Base-by-base conservation (phyloP, 257 asterid species). In the Nyctanthes arbortristis region DNA sequence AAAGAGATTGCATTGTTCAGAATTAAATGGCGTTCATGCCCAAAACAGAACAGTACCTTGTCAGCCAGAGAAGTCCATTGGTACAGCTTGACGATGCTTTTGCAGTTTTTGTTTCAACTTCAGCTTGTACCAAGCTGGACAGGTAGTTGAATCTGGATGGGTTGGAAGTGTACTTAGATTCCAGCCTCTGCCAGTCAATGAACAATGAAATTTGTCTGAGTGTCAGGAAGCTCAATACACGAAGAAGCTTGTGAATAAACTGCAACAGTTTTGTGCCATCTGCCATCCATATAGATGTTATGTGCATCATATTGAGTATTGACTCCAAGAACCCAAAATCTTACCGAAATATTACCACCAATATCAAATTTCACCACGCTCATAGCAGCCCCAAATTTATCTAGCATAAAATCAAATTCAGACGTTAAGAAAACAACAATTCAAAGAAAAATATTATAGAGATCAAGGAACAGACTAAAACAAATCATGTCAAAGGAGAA, bases 351-450 rank as follows among this genome's bases (percentile, higher is more conserved):
- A 75, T 89, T 92, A 43, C 96, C 95, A 35, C 70, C 75, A 65
- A 92, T 80, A 57, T 92, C 97, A 18, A 84, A 80, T 82, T 89
- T 92, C 67, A 92, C 97, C 45, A 89, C 77, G 22, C 86, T 68
- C 96, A 92, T 92, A 10, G 96, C 87, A 28, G 96, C 80, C 30
- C 97, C 97, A 69, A 87, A 86, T 84, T 88, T 92, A 73, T 92
- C 97, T 91, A 79, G 55, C 59, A 84, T 58, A 66, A 20, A 52
- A 30, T 52, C 14, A 10, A 22, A 52, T 52, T 9, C n/a, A 7
- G 20, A 52, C 24, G 11, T 52, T 49, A 49, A 20, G 55, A 12
- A 24, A 18, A 20, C 4, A n/a, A 13, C 58, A 49, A 22, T 22
- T 49, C 28, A 24, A 52, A 30, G 29, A 52, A 16, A 52, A 52